Evolutionary conservation across 2,329 filamentous ascomycete genomes (phyloP).

Genomic region (Sclerotinia subarctica): DNA sequence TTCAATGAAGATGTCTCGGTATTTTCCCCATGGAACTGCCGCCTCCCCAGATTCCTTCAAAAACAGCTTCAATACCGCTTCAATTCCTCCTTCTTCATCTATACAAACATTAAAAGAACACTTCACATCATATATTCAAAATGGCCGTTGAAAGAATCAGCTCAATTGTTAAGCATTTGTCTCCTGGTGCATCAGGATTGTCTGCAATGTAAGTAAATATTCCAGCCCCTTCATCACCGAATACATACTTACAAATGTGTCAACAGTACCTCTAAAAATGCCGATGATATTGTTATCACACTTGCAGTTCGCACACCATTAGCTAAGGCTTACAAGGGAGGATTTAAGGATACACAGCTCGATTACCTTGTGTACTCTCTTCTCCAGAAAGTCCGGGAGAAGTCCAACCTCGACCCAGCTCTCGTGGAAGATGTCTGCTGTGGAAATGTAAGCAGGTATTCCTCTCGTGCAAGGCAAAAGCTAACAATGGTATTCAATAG

Average conservation of each 20-base stretch:
- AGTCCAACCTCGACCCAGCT: constrained; percentile 73
- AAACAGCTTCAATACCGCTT: constrained; percentile 9
- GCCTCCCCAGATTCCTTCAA: constrained; percentile 11
- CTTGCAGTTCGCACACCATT: constrained; percentile 86
- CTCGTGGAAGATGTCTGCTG: constrained; percentile 87
- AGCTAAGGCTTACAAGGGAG: constrained; percentile 84
- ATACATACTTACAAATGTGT: constrained; percentile 31
- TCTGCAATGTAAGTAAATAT: constrained; percentile 66
- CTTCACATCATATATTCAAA: constrained; percentile 33
- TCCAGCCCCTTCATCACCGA: constrained; percentile 16
- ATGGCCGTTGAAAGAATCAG: constrained; percentile 86
- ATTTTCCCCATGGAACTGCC: not conserved
- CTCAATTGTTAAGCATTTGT: constrained; percentile 83
- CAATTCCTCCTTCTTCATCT: not conserved
- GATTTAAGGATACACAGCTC: constrained; percentile 89
- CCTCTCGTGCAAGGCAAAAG: not conserved
- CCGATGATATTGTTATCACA: constrained; percentile 96
- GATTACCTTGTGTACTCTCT: constrained; percentile 84
- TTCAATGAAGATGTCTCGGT: not conserved
- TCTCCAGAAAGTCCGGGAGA: constrained; percentile 70
- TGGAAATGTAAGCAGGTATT: constrained; percentile 67
- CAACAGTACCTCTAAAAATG: constrained; percentile 79
- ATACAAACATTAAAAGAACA: not conserved
- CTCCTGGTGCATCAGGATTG: constrained; percentile 68
- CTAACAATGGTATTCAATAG: constrained; percentile 42